Conservation (phyloP, 2,329 filamentous ascomycete species). For the Colletotrichum phormii region DNA sequence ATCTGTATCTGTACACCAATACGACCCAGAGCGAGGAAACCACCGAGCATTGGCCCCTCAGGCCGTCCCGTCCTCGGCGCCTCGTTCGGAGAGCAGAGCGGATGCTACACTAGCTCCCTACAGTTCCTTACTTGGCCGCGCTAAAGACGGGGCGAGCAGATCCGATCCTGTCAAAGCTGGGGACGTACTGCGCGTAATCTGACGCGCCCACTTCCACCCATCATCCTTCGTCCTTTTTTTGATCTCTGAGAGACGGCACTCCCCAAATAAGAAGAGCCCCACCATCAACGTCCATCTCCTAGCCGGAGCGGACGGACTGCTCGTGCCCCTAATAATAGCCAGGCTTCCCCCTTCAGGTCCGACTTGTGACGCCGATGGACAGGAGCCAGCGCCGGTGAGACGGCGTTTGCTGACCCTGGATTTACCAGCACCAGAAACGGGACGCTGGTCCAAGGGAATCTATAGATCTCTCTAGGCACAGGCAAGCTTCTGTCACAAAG, state of each 20-base stretch:
- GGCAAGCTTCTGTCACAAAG: neutral
- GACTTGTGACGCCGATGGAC: slow-evolving; percentile 8
- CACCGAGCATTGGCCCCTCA: slow-evolving; percentile 28
- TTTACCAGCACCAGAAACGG: neutral
- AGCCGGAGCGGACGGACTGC: neutral
- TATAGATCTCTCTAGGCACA: neutral
- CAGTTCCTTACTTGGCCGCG: slow-evolving; percentile 9
- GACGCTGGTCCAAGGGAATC: neutral
- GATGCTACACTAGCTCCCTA: slow-evolving; percentile 32
- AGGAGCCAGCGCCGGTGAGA: neutral
- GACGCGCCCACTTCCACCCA: slow-evolving; percentile 21
- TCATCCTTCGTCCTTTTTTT: slow-evolving; percentile 20
- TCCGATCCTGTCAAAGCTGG: slow-evolving; percentile 36
- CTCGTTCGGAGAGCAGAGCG: slow-evolving; percentile 20
- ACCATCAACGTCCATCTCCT: neutral
- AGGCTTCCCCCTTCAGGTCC: neutral
- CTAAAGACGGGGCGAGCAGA: slow-evolving; percentile 32
- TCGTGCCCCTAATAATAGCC: slow-evolving; percentile 3
- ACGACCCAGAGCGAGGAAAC: slow-evolving; percentile 7
- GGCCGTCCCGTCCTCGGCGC: slow-evolving; percentile 33
- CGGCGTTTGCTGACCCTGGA: neutral
- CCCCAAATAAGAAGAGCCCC: slow-evolving; percentile 4
- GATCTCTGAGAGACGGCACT: slow-evolving; percentile 5
- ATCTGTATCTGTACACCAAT: neutral
- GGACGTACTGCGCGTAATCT: slow-evolving; percentile 19